phyloP scores from a whole-genome alignment of 73 alveolate genomes.

The Halteria grandinella region DNA sequence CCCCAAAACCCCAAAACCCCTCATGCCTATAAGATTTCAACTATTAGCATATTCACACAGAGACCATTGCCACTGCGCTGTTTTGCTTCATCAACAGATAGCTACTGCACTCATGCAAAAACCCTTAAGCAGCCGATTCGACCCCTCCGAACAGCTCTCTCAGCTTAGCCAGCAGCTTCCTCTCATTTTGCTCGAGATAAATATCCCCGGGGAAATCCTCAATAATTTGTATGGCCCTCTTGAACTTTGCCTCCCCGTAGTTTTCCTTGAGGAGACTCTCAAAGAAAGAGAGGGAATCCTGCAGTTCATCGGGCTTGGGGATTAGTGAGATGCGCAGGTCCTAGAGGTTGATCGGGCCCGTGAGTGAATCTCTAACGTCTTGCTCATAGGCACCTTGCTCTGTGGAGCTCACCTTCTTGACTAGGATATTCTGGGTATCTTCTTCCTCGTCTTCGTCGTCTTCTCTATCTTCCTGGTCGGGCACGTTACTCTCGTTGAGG shows the following conservation, averaged over 20 bases:
- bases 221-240: conserved; percentile 34
- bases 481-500: not conserved
- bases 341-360: conserved; percentile 11
- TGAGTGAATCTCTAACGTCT: conserved; percentile 4
- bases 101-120: conserved; percentile 13
- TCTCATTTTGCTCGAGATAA: conserved; percentile 28
- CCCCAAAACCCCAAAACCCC: too few relatives aligned
- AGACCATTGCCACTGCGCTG: too few relatives aligned
- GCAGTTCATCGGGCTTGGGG: not conserved
- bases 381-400: not conserved
- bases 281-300: conserved; percentile 1
- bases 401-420: not conserved
- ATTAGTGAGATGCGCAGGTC: conserved; percentile 9
- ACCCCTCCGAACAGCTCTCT: not conserved
- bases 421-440: not conserved
- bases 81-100: conserved; percentile 10
- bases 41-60: too few relatives aligned
- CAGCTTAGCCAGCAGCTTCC: not conserved
- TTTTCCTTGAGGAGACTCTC: conserved; percentile 15
- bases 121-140: not conserved
- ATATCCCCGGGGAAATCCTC: conserved; percentile 45
- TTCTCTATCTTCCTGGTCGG: conserved; percentile 54
- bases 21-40: too few relatives aligned
- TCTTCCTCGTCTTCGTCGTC: conserved; percentile 58
- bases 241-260: conserved; percentile 53